Evolutionary conservation across 495 filamentous ascomycete species (phyloP), one percentile per base, ranked within the genome.

Genomic region (Pseudotulostoma volvatum): DNA sequence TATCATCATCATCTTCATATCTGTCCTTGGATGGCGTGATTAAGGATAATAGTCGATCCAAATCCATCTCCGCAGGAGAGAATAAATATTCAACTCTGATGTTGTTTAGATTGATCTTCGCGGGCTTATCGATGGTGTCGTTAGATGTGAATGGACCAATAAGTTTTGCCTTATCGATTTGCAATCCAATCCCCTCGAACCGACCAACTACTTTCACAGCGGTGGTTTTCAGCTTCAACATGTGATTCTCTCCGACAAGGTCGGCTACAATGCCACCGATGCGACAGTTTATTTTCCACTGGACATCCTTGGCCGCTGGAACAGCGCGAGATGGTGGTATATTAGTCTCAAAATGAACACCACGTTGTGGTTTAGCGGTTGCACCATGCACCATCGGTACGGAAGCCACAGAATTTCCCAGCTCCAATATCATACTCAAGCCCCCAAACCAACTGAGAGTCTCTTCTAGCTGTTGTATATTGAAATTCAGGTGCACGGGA

Each of bases 11-110:
- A 33, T 81, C 73, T 39, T 92, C 86, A 49, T 92, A 95, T 45
- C 84, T 86, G 55, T 90, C 74, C 44, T 84, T 87, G 1, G 86
- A 93, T 0, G 92, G 92, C 7, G 81, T 93, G 33, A 96, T 76
- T 16, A 99, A 66, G 20, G 79, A 78, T 9, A 99, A 60, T 4
- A 99, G 68, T 33, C 77, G 71, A 45, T 82, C 78, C 1, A 99
- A 60, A 50, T 99, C 92, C 18, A 67, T 66, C 36, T 88, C 76
- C 39, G 78, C 79, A 0, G 92, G 88, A 3, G 68, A 53, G 36
- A 67, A 63, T 2, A 85, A 51, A 50, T 80, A 94, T 34, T 93
- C 84, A 28, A 90, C 53, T 9, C 79, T 70, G 3, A 79, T 74
- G 39, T 76, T 74, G 30, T 59, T 59, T 32, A 93, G 44, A 2